Percentiles rank a stretch among this genome's conserved stretches.
These are phyloP conservation scores for Didymella pomorum DNA, from an alignment of 2,329 filamentous ascomycete genomes.

Conservation along the genomic window DNA sequence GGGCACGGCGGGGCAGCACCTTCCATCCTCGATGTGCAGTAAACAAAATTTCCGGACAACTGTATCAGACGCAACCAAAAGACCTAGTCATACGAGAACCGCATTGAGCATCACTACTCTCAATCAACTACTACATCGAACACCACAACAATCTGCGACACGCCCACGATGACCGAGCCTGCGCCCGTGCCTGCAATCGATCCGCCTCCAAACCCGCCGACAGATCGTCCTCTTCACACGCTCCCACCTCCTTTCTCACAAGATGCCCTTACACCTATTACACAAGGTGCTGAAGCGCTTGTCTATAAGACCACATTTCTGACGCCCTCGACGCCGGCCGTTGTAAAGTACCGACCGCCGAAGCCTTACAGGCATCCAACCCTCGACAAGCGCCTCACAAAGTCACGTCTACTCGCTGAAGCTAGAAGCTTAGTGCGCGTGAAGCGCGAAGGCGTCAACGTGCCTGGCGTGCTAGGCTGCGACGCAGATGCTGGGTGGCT, in stretches of 20 bases:
- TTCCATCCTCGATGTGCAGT: conserved; percentile 3
- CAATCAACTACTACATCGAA: no score
- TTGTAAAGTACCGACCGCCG: conserved; percentile 88
- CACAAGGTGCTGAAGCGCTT: conserved; percentile 94
- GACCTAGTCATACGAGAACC: background rate
- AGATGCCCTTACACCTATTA: conserved; percentile 73
- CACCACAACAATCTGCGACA: background rate
- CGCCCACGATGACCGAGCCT: conserved; percentile 34
- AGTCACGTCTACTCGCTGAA: conserved; percentile 86
- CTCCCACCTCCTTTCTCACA: conserved; percentile 52
- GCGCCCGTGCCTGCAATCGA: conserved; percentile 28
- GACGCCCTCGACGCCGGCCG: conserved; percentile 69
- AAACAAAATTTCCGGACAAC: conserved; percentile 7
- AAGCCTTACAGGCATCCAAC: conserved; percentile 92
- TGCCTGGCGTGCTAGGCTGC: conserved; percentile 80
- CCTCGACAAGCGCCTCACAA: conserved; percentile 87
- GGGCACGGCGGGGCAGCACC: conserved; percentile 18
- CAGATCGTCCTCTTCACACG: conserved; percentile 37
- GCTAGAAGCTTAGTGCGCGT: conserved; percentile 84
- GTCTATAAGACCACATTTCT: conserved; percentile 90
- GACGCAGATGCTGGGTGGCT: conserved; percentile 71
- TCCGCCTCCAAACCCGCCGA: conserved; percentile 30
- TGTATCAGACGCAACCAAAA: background rate
- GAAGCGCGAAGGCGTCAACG: conserved; percentile 77
- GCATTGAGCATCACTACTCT: no score